A percentile compares a stretch with the other conserved stretches of the same genome.
Evolutionary conservation across 2,329 filamentous ascomycete genomes (phyloP).

Genomic region (Nemania sp.): DNA sequence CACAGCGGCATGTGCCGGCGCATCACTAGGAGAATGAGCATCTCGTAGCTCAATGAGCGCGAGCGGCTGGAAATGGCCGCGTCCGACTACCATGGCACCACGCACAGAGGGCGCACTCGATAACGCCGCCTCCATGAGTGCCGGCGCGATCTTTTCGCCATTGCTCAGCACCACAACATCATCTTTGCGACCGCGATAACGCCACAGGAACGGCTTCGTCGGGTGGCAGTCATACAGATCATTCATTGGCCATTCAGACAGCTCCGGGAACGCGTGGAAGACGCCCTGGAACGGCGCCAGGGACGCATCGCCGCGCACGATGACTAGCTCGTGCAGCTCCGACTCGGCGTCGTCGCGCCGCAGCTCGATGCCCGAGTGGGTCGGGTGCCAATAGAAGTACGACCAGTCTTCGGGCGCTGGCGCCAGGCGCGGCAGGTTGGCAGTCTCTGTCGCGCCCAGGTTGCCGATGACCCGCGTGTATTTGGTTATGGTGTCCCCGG

Average conservation of each 20-base stretch:
- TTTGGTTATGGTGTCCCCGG: slow-evolving; percentile 1
- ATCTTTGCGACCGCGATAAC: slow-evolving; percentile 5
- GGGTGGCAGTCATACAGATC: slow-evolving; percentile 9
- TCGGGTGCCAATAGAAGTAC: slow-evolving; percentile 11
- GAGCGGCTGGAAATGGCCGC: slow-evolving; percentile 1
- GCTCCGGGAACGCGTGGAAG: slow-evolving; percentile 6
- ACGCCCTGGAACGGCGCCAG: slow-evolving; percentile 4
- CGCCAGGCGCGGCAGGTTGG: slow-evolving; percentile 6
- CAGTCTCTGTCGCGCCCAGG: slow-evolving; percentile 8
- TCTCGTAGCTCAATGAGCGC: neutral
- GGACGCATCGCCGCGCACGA: neutral
- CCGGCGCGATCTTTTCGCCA: slow-evolving; percentile 5
- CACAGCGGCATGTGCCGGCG: neutral
- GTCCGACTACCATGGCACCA: slow-evolving; percentile 3
- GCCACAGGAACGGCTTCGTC: slow-evolving; percentile 3
- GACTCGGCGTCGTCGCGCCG: slow-evolving; percentile 1
- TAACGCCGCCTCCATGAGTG: neutral
- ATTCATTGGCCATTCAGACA: slow-evolving; percentile 6
- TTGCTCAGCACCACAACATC: slow-evolving; percentile 8
- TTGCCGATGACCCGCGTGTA: slow-evolving; percentile 10
- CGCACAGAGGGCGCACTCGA: neutral
- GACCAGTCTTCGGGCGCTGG: slow-evolving; percentile 9
- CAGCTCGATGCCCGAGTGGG: slow-evolving; percentile 9
- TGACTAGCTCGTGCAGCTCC: slow-evolving; percentile 1
- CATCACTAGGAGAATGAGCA: too few relatives aligned